Evolutionary conservation across 306 rosid species (phyloP), one percentile per base, ranked within the genome.

Genomic region (Quercus ilex): DNA sequence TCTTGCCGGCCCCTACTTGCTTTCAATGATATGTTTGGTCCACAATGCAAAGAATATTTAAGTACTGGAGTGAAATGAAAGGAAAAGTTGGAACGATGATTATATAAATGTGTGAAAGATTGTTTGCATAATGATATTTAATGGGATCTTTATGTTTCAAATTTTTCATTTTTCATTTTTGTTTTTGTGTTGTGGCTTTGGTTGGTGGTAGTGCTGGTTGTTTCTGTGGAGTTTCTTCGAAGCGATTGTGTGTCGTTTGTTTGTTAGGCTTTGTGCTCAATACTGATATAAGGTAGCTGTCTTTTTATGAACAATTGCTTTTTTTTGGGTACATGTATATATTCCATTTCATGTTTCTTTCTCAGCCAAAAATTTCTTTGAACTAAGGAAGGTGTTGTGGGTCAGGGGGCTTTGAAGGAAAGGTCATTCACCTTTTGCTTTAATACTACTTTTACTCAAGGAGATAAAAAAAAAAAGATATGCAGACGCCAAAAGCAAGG

Each of bases 151-250:
- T 79, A 70, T 68, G 83, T 77, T 78, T 74, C 80, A 73, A 60
- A 79, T 57, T 83, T 80, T 57, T 71, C 59, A 70, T 55, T 49
- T 71, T 23, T 17, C 67, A 19, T 38, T 58, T 51, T 21, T 7
- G 18, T 52, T 18, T 18, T 59, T 67, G 57, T 75, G 65, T 64
- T 81, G 71, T 79, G 82, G 83, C 78, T 79, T 78, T 89, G 95
- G 91, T 94, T 80, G 98, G 96, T 94, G 72, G 90, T 91, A 89
- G 98, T 94, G 98, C 95, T 82, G 98, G 84, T 91, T 38, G 98
- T 89, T 94, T 85, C 84, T 77, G 73, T 83, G 83, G 92, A 82
- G 93, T 95, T 95, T 88, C 94, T 88, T 95, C 83, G 86, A 91
- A 93, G 98, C 88, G 81, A 92, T 82, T 87, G 90, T 88, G 72